Percentiles rank a stretch among this genome's conserved stretches.
Conservation (phyloP, 1,284 basidiomycete species). For the Sanguinoderma infundibulare region DNA sequence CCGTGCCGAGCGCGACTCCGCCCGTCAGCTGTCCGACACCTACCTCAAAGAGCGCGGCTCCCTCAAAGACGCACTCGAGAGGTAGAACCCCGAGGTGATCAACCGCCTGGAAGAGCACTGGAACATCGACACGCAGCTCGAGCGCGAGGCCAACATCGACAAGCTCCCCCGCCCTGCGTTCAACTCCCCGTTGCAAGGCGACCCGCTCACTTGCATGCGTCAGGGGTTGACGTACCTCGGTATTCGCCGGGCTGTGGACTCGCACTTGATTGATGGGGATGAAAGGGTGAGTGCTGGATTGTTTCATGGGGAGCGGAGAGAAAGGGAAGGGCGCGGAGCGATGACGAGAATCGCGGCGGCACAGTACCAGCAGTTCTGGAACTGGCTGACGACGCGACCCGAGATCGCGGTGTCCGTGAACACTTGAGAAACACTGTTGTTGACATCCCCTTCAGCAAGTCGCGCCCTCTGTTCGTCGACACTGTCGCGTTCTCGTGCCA, state of each 20-base stretch:
- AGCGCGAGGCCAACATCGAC: neutral
- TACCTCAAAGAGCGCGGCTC: neutral
- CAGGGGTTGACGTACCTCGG: slow-evolving; percentile 6
- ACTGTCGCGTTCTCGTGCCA: neutral
- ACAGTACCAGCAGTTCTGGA: too few relatives aligned
- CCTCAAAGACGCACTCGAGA: neutral
- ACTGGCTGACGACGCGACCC: neutral
- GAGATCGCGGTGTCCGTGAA: neutral
- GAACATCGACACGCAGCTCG: neutral
- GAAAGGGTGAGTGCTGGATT: neutral
- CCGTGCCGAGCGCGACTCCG: neutral
- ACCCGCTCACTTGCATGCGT: slow-evolving; percentile 7
- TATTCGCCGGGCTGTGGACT: neutral
- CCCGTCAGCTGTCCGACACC: neutral
- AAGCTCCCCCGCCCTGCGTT: neutral
- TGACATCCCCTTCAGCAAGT: neutral
- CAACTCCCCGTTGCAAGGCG: neutral
- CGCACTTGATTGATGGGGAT: neutral
- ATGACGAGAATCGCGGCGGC: too few relatives aligned
- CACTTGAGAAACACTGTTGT: too few relatives aligned
- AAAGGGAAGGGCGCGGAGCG: neutral
- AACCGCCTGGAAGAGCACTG: slow-evolving; percentile 9
- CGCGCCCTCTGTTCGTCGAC: neutral
- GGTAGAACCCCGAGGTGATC: slow-evolving; percentile 14
- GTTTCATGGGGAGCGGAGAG: neutral